These are phyloP conservation scores for Emmonsiellopsis sp. DNA, from an alignment of 2,329 filamentous ascomycete species.

Conservation along the genomic window DNA sequence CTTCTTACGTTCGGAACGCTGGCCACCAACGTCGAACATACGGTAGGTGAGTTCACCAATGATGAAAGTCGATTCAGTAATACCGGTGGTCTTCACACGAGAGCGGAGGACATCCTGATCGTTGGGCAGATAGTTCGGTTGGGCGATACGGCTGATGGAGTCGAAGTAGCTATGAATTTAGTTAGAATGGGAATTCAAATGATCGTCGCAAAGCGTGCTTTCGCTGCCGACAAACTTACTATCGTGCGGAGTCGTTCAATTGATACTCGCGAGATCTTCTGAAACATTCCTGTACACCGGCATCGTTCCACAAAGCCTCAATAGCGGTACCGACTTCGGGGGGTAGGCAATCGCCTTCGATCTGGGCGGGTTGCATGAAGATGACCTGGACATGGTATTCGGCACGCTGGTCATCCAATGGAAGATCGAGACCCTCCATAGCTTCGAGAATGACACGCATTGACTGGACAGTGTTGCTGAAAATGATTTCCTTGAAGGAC, in stretches of 20 bases:
- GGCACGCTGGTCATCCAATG: constrained; percentile 81
- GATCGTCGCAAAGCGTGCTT: background rate
- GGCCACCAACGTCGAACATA: constrained; percentile 96
- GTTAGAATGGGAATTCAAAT: constrained; percentile 24
- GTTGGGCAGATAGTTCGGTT: constrained; percentile 87
- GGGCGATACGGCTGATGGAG: constrained; percentile 81
- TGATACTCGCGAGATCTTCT: constrained; percentile 93
- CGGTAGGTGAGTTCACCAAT: constrained; percentile 90
- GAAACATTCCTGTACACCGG: constrained; percentile 89
- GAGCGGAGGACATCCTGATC: constrained; percentile 92
- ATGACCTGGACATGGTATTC: constrained; percentile 98
- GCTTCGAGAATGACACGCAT: constrained; percentile 63
- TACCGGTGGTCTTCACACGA: constrained; percentile 96
- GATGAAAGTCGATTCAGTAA: constrained; percentile 92
- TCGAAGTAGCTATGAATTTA: constrained; percentile 72
- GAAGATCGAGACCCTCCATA: constrained; percentile 63
- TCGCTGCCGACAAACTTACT: constrained; percentile 51
- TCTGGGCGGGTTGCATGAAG: constrained; percentile 96
- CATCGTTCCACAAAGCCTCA: constrained; percentile 85
- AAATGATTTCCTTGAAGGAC: constrained; percentile 64
- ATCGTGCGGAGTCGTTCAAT: constrained; percentile 91
- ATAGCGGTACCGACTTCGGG: constrained; percentile 90
- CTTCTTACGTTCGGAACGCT: constrained; percentile 95
- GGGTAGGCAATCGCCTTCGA: constrained; percentile 89
- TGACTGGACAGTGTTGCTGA: constrained; percentile 61